Base-by-base conservation (phyloP, 768 basidiomycete species). In the Macrocybe gigantea region DNA sequence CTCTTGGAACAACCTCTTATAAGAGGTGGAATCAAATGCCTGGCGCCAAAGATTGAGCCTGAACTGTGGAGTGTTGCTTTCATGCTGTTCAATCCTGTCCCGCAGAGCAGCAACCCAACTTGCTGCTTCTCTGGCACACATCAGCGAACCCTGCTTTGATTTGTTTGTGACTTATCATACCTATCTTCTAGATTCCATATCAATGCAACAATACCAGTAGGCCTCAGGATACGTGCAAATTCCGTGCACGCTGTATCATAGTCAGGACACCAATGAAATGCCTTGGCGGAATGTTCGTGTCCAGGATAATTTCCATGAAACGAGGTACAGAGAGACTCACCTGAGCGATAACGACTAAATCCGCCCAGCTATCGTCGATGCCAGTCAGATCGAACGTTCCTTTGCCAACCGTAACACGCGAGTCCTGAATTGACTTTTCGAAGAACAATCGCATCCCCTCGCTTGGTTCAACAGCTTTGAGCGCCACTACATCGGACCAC, bases 151-250 rank as follows among this genome's bases (percentile, higher is more conserved):
- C 11, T 15, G 10, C 12, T 11, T 13, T n/a, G 30, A 9, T 2
- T 31, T 35, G 22, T 11, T 7, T 7, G 12, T 33, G 13, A 40
- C 40, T 29, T 31, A 15, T 49, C 66, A 40, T 49, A 83, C 83
- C 85, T 72, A 64, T 92, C 84, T 63, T 96, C 94, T 31, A 94
- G 68, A 66, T 96, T 97, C 94, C 94, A 97, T 41, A 94, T 80
- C 48, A 90, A 73, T 5, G 75, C 83, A 12, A 87, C 74, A 1
- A 74, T 64, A 2, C 90, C 90, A n/a, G 67, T 65, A 0, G 88
- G 85, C 59, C 86, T 88, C 42, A 96, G 73, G 53, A 93, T 79
- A 32, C 91, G 80, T 6, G 80, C 75, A 55, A 95, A 88, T 60
- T 96, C 93, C 0, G 65, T 65, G 13, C 79, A 74, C 0, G 93